phyloP scores from a whole-genome alignment of 768 basidiomycete species.

The Trametes villosa region DNA sequence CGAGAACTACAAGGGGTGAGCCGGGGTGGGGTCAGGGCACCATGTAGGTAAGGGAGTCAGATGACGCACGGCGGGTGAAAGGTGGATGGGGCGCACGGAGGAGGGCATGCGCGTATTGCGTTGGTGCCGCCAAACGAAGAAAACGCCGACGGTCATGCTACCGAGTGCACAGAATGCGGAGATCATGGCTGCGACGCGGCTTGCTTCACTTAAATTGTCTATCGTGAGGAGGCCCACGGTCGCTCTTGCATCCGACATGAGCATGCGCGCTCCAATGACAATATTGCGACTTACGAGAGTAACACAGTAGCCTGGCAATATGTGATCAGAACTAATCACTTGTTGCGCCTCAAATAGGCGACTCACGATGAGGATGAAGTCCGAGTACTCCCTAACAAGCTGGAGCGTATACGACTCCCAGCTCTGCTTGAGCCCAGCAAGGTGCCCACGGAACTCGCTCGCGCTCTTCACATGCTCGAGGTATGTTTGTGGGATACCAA shows the following conservation, averaged over 20 bases:
- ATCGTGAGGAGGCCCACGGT: slow-evolving; percentile 54
- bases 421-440: slow-evolving; percentile 49
- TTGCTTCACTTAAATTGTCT: slow-evolving; percentile 40
- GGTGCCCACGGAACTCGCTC: slow-evolving; percentile 53
- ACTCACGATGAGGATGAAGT: slow-evolving; percentile 59
- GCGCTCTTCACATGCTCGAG: slow-evolving; percentile 51
- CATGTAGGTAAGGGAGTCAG: too few species aligned
- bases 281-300: slow-evolving; percentile 47
- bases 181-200: slow-evolving; percentile 42
- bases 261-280: not conserved
- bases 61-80: too few species aligned
- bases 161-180: slow-evolving; percentile 57
- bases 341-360: not conserved
- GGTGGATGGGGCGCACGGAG: slow-evolving; percentile 30
- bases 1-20: slow-evolving; percentile 43
- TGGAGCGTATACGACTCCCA: slow-evolving; percentile 56
- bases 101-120: slow-evolving; percentile 47
- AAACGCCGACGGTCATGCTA: slow-evolving; percentile 58
- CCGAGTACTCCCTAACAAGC: slow-evolving; percentile 57
- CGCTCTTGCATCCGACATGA: slow-evolving; percentile 37
- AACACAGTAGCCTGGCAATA: slow-evolving; percentile 51
- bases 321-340: not conserved
- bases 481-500: slow-evolving; percentile 58
- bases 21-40: not conserved
- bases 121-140: slow-evolving; percentile 61